A percentile compares a stretch with the other conserved stretches of the same genome.
Conservation (phyloP, 129 eudicot species). For the Erigeron canadensis region DNA sequence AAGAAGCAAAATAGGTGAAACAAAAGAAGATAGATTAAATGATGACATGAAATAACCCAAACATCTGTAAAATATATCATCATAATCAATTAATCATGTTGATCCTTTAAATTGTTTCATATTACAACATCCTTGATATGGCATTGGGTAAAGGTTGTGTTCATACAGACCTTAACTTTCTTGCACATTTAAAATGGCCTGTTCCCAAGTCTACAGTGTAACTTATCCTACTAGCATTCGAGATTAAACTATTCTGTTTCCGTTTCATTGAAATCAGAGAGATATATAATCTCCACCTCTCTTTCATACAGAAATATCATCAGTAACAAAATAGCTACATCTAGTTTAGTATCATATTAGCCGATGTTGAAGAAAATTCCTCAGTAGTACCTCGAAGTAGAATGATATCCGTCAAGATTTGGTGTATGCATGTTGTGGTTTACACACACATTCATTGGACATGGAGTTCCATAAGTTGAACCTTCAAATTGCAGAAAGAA, state of each 20-base stretch:
- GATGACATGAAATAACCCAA: too few relatives aligned
- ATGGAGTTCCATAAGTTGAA: slow-evolving; percentile 29
- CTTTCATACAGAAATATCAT: slow-evolving; percentile 10
- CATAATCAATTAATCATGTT: too few relatives aligned
- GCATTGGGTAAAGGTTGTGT: too few relatives aligned
- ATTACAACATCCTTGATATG: too few relatives aligned
- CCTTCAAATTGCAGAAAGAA: slow-evolving; percentile 30
- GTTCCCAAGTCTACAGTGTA: neutral
- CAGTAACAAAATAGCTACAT: slow-evolving; percentile 17
- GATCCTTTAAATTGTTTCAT: too few relatives aligned
- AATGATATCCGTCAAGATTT: slow-evolving; percentile 25
- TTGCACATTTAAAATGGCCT: too few relatives aligned
- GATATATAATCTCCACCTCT: slow-evolving; percentile 16
- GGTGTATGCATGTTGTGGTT: slow-evolving; percentile 17
- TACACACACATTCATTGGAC: slow-evolving; percentile 31
- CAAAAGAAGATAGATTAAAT: too few relatives aligned
- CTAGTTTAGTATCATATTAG: slow-evolving; percentile 2
- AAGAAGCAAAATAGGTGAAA: neutral
- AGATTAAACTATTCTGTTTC: neutral
- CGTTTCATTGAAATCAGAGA: neutral
- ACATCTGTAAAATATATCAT: too few relatives aligned
- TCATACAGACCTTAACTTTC: too few relatives aligned
- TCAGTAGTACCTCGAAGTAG: slow-evolving; percentile 31
- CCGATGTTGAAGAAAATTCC: neutral
- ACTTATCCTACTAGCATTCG: slow-evolving; percentile 1